A percentile compares a stretch with the other conserved stretches of the same genome.
Evolutionary conservation across 2,329 filamentous ascomycete genomes (phyloP).

Genomic region (Xylaria hypoxylon): DNA sequence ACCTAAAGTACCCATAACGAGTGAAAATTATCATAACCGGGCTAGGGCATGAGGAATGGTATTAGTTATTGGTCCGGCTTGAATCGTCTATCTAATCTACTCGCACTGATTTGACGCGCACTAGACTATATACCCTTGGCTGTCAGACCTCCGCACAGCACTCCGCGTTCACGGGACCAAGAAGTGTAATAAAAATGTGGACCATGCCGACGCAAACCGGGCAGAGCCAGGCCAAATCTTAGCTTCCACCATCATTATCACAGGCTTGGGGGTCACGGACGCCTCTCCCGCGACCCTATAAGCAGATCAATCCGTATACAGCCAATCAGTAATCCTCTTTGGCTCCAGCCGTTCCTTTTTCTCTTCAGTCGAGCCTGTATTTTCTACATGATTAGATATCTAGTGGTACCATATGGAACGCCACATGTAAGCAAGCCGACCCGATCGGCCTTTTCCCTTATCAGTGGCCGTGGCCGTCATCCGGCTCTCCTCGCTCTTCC

Average conservation of each 20-base stretch:
- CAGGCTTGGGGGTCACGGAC: constrained; percentile 20
- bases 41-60: constrained; percentile 16
- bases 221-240: constrained; percentile 36
- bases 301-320: constrained; percentile 21
- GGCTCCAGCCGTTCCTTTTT: constrained; percentile 22
- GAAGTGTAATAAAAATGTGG: constrained; percentile 27
- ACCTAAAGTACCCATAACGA: background rate
- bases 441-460: constrained; percentile 37
- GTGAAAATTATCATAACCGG: background rate
- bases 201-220: constrained; percentile 43
- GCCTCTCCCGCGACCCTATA: constrained; percentile 16
- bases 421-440: constrained; percentile 37
- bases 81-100: background rate
- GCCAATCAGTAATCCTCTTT: constrained; percentile 23
- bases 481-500: constrained; percentile 77
- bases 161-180: constrained; percentile 35
- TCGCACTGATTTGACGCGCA: constrained; percentile 10
- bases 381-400: constrained; percentile 38
- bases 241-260: constrained; percentile 13
- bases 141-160: constrained; percentile 14
- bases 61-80: constrained; percentile 17
- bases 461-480: constrained; percentile 90
- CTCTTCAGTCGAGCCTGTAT: constrained; percentile 22
- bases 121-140: constrained; percentile 26
- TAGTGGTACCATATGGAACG: constrained; percentile 33